Evolutionary conservation across 208 protist species (phyloP), one percentile per base, ranked within the genome.

Genomic region (Tetramitus jugosus): DNA sequence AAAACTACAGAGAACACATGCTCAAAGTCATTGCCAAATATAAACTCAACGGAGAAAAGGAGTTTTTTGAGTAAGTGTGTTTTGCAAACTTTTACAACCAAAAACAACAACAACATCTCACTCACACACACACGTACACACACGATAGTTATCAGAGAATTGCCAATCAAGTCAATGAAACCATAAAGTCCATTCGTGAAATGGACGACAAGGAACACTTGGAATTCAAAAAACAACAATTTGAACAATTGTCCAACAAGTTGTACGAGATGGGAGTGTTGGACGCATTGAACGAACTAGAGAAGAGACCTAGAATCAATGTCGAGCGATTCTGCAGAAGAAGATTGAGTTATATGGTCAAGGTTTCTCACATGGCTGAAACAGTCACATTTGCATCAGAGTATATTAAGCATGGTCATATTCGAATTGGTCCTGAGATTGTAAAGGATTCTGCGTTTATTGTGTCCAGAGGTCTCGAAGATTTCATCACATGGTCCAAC

Each of bases 381-480:
- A 74, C n/a, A 53, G 67, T 52, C 7, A 46, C 10, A 53, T 74
- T 53, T 13, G 40, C 67, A 20, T 39, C 31, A 26, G 26, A 43
- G n/a, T 56, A 74, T 20, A 74, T 74, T 53, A 3, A 35, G 26
- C 67, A 74, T 53, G 67, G 67, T 20, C 67, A 74, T 74, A 53
- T 74, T 74, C 3, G 42, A 14, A 74, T 74, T 53, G 67, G 67
- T 37, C 67, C 67, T 33, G 43, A 74, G 33, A 31, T 74, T 33
- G 42, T 74, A 2, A 74, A 31, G 17, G 67, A 74, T 74, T 13
- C 17, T 29, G 40, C 67, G 1, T 74, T 53, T 53, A 29, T 74
- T 2, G 67, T 74, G 26, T 37, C 67, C n/a, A 74, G 67, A 74
- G 53, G 53, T 53, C 37, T 74, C 17, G 67, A 74, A 74, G 67